A percentile compares a stretch with the other conserved stretches of the same genome.
Evolutionary conservation across 1,139 yeast genomes (phyloP).

Genomic region (Protomyces inouyei): DNA sequence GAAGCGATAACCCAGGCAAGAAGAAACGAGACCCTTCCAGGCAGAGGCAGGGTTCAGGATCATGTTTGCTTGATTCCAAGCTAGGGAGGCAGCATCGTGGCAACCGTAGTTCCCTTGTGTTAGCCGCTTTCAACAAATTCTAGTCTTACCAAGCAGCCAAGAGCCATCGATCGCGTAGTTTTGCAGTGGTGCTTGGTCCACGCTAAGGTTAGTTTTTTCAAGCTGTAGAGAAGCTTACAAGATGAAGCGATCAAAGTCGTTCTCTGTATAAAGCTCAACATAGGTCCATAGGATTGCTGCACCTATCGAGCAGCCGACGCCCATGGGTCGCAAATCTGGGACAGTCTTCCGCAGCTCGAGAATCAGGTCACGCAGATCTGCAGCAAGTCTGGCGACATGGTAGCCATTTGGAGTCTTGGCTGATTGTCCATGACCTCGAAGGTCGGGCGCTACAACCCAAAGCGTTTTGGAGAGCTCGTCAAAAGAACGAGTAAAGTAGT

Average conservation of each 20-base stretch:
- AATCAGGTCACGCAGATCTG: slow-evolving; percentile 12
- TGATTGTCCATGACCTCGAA: slow-evolving; percentile 24
- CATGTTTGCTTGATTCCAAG: slow-evolving; percentile 22
- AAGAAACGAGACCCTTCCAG: slow-evolving; percentile 6
- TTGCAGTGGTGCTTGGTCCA: slow-evolving; percentile 23
- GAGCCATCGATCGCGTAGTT: slow-evolving; percentile 15
- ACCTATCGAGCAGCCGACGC: slow-evolving; percentile 23
- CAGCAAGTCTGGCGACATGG: slow-evolving; percentile 13
- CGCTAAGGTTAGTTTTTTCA: neutral
- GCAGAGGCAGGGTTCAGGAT: neutral
- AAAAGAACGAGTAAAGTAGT: slow-evolving; percentile 7
- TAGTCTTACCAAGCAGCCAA: slow-evolving; percentile 5
- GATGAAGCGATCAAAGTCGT: slow-evolving; percentile 7
- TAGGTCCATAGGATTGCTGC: slow-evolving; percentile 23
- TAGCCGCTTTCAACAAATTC: neutral
- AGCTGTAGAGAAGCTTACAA: neutral
- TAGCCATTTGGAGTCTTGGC: slow-evolving; percentile 6
- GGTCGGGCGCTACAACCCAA: slow-evolving; percentile 11
- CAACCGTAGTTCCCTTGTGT: slow-evolving; percentile 18
- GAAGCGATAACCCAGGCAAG: slow-evolving; percentile 19
- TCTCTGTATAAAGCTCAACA: slow-evolving; percentile 10
- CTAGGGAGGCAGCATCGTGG: slow-evolving; percentile 23
- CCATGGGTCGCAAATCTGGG: slow-evolving; percentile 2
- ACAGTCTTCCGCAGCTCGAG: neutral
- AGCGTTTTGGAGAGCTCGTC: neutral